Evolutionary conservation across 1,284 basidiomycete species (phyloP).

Genomic region (Singerocomus rubriflavus): DNA sequence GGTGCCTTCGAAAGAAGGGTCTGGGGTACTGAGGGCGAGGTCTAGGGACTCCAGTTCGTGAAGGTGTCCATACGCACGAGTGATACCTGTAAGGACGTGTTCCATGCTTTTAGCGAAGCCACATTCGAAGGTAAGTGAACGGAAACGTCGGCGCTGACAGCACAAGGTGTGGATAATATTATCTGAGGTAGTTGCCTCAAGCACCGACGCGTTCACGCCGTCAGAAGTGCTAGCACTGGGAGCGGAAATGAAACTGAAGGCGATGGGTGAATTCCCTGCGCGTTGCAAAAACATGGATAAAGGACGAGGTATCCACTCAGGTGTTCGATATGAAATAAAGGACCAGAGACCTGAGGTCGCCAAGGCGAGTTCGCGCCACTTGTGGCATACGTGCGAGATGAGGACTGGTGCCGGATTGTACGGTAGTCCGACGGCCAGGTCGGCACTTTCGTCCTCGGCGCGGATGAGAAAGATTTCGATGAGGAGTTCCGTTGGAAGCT

Average conservation of each 20-base stretch:
- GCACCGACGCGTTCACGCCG: not conserved
- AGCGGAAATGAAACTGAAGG: conserved; percentile 33
- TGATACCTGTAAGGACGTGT: conserved; percentile 20
- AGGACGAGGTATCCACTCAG: conserved; percentile 25
- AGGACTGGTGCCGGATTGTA: conserved; percentile 35
- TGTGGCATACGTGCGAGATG: conserved; percentile 46
- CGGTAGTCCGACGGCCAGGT: conserved; percentile 16
- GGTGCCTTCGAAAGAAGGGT: conserved; percentile 25
- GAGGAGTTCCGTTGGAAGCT: conserved; percentile 49
- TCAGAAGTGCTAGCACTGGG: conserved; percentile 8
- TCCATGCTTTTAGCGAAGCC: conserved; percentile 29
- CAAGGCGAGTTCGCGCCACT: conserved; percentile 44
- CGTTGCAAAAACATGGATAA: conserved; percentile 36
- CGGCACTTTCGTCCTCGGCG: conserved; percentile 21
- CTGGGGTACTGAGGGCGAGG: conserved; percentile 31
- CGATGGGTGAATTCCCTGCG: conserved; percentile 35
- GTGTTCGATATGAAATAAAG: conserved; percentile 33
- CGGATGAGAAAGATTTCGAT: conserved; percentile 40
- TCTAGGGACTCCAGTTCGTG: conserved; percentile 33
- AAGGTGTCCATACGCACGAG: conserved; percentile 25
- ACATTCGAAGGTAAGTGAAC: conserved; percentile 38
- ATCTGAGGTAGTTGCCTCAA: conserved; percentile 20
- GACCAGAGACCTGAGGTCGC: conserved; percentile 44
- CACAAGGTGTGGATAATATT: conserved; percentile 24
- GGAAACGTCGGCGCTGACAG: conserved; percentile 29